phyloP scores from a whole-genome alignment of 2,329 filamentous ascomycete species.

The Colletotrichum euphorbiae region DNA sequence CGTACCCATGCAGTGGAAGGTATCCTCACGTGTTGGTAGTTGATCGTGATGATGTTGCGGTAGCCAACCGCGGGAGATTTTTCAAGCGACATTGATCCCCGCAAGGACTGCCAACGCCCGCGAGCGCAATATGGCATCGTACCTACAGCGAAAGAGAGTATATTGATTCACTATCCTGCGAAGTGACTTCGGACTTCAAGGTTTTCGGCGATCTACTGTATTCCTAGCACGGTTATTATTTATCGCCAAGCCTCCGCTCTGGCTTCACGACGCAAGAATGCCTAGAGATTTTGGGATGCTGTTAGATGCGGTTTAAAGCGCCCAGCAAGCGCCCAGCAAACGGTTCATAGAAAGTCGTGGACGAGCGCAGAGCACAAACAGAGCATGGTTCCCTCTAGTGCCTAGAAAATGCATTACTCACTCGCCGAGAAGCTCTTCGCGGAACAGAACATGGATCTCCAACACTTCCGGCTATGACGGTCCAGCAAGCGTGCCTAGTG shows the following conservation, averaged over 20 bases:
- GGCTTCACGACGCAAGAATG: not conserved
- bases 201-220: not conserved
- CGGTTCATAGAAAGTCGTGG: not conserved
- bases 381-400: not conserved
- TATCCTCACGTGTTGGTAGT: slow-evolving; percentile 23
- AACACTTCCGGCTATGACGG: slow-evolving; percentile 18
- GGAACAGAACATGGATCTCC: slow-evolving; percentile 18
- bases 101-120: slow-evolving; percentile 8
- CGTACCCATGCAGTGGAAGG: slow-evolving; percentile 12
- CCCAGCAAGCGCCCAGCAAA: slow-evolving; percentile 8
- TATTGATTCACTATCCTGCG: not conserved
- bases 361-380: not conserved
- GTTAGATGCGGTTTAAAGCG: not conserved
- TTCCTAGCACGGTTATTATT: slow-evolving; percentile 7
- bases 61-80: slow-evolving; percentile 27
- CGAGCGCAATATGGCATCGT: not conserved
- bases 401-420: not conserved
- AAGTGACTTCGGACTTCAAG: not conserved
- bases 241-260: slow-evolving; percentile 26
- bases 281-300: not conserved
- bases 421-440: slow-evolving; percentile 17
- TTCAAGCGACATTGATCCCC: slow-evolving; percentile 35
- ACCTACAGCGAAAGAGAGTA: not conserved
- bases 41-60: slow-evolving; percentile 18
- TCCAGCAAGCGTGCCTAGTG: not conserved